Evolutionary conservation across 257 asterid species (phyloP).

Genomic region (Plantago ovata): DNA sequence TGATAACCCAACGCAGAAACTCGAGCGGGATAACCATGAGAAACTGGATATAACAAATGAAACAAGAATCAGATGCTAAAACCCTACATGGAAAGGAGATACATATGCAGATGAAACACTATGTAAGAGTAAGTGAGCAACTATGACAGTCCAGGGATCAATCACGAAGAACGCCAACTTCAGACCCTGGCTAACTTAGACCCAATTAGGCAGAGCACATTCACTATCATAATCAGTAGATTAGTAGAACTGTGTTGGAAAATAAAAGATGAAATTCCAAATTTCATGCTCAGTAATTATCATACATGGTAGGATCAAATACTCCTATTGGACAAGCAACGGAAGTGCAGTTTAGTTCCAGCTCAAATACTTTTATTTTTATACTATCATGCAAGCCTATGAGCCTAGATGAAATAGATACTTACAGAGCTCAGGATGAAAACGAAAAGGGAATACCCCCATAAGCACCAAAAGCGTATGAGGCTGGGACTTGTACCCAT

Average conservation of each 20-base stretch:
- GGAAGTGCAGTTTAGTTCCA: too few species aligned
- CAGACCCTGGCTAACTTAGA: too few species aligned
- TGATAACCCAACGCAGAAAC: conserved; percentile 72
- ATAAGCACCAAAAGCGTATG: conserved; percentile 93
- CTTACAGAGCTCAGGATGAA: conserved; percentile 80
- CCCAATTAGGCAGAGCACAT: too few species aligned
- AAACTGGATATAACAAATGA: conserved; percentile 43
- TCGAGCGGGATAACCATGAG: conserved; percentile 68
- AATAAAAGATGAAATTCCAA: too few species aligned
- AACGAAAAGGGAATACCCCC: conserved; percentile 97
- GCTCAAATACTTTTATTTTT: too few species aligned
- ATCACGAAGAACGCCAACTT: too few species aligned
- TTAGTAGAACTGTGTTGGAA: too few species aligned
- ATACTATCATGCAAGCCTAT: background rate
- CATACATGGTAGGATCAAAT: too few species aligned
- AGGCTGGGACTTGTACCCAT: conserved; percentile 83
- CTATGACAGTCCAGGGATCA: too few species aligned
- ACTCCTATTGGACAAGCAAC: too few species aligned
- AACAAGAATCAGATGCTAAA: conserved; percentile 18
- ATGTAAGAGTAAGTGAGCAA: background rate
- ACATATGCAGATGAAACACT: conserved; percentile 1
- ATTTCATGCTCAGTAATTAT: too few species aligned
- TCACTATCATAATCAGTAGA: too few species aligned
- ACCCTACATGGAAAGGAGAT: background rate
- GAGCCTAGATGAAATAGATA: conserved; percentile 10